phyloP scores from a whole-genome alignment of 1,284 basidiomycete genomes.

The Cryptococcus depauperatus region DNA sequence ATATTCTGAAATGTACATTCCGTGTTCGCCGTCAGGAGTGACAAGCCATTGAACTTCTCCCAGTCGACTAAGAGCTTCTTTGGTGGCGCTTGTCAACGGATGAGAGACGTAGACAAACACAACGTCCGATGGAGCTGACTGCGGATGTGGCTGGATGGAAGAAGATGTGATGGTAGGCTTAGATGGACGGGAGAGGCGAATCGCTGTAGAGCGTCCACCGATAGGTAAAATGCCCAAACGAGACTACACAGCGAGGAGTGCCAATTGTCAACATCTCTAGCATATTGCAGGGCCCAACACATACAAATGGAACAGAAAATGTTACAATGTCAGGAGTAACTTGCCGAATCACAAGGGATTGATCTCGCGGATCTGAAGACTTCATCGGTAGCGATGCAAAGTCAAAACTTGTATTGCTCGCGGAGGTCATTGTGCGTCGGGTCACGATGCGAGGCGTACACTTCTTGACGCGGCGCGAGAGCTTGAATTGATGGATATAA shows the following conservation, averaged over 20 bases:
- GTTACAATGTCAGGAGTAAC: slow-evolving; percentile 41
- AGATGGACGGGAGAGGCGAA: slow-evolving; percentile 55
- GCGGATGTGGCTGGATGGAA: slow-evolving; percentile 12
- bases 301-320: slow-evolving; percentile 43
- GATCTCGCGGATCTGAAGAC: slow-evolving; percentile 28
- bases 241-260: slow-evolving; percentile 24
- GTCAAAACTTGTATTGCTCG: no score
- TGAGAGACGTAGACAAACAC: slow-evolving; percentile 84
- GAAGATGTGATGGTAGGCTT: slow-evolving; percentile 8
- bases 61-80: slow-evolving; percentile 59
- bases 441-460: no score
- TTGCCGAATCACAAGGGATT: slow-evolving; percentile 38
- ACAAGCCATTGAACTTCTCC: slow-evolving; percentile 58
- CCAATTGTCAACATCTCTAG: neutral
- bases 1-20: slow-evolving; percentile 45
- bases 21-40: slow-evolving; percentile 48
- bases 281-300: slow-evolving; percentile 8
- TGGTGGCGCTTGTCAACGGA: slow-evolving; percentile 64
- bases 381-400: slow-evolving; percentile 7
- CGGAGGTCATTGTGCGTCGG: no score
- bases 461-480: neutral
- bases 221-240: slow-evolving; percentile 62
- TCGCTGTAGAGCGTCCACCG: slow-evolving; percentile 74
- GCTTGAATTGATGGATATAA: neutral
- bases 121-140: slow-evolving; percentile 45